phyloP scores from a whole-genome alignment of 1,284 basidiomycete species.

The Phlebopus sp. region DNA sequence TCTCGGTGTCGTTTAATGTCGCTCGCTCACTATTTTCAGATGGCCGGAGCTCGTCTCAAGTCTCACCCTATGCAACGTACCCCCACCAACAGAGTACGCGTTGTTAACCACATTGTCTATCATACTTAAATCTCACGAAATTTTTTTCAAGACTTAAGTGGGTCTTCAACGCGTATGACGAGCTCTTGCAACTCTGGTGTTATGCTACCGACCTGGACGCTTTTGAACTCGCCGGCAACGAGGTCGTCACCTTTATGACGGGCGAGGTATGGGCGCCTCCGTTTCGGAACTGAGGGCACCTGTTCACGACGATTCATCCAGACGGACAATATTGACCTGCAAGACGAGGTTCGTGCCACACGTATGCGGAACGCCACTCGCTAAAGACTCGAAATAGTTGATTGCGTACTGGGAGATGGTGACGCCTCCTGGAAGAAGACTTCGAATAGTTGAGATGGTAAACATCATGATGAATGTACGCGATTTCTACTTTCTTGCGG shows the following conservation, averaged over 20 bases:
- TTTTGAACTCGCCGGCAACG: conserved; percentile 62
- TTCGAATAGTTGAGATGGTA: conserved; percentile 49
- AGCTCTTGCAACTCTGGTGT: conserved; percentile 61
- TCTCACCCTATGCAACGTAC: conserved; percentile 65
- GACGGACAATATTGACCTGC: conserved; percentile 53
- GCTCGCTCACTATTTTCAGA: conserved; percentile 34
- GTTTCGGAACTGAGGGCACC: background rate
- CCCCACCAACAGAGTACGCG: conserved; percentile 63
- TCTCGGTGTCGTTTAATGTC: conserved; percentile 1
- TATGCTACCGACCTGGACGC: conserved; percentile 64
- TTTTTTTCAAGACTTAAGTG: conserved; percentile 48
- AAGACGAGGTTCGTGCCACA: conserved; percentile 44
- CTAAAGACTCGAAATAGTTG: conserved; percentile 40
- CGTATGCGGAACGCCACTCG: background rate
- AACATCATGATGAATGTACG: conserved; percentile 61
- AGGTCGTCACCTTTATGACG: conserved; percentile 53
- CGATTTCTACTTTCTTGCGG: conserved; percentile 6
- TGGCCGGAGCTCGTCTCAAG: conserved; percentile 72
- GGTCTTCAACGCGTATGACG: conserved; percentile 58
- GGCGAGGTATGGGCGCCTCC: conserved; percentile 38
- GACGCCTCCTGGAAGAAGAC: conserved; percentile 52
- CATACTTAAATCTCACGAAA: conserved; percentile 4
- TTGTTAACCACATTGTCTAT: background rate
- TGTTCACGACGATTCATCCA: conserved; percentile 28
- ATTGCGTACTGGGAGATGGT: conserved; percentile 60